Evolutionary conservation across 1,139 yeast genomes (phyloP).

Genomic region (Meyerozyma carpophila): DNA sequence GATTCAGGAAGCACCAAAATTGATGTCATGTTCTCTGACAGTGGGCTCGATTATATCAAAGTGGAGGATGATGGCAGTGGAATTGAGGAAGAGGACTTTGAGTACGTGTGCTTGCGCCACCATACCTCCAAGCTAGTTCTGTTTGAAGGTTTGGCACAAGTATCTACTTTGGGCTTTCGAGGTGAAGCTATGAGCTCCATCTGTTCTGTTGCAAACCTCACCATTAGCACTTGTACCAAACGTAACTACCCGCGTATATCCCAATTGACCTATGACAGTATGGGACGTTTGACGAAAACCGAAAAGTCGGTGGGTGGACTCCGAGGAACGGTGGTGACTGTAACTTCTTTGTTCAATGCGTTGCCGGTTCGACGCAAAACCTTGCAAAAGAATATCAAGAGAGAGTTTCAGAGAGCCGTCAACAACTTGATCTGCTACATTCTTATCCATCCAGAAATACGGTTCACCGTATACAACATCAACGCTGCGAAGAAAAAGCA

Average conservation of each 20-base stretch:
- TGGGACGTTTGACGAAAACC: conserved; percentile 42
- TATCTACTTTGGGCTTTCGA: conserved; percentile 68
- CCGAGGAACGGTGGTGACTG: conserved; percentile 53
- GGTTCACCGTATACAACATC: conserved; percentile 55
- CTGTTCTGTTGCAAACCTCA: conserved; percentile 52
- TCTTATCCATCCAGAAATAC: conserved; percentile 50
- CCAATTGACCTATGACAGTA: conserved; percentile 43
- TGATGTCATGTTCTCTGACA: conserved; percentile 60
- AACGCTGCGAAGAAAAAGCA: conserved; percentile 44
- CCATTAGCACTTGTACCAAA: conserved; percentile 51
- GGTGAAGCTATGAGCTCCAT: conserved; percentile 82
- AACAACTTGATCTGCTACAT: conserved; percentile 63
- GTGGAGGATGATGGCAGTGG: conserved; percentile 80
- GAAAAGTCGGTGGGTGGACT: conserved; percentile 43
- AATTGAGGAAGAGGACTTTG: conserved; percentile 54
- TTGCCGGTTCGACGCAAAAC: conserved; percentile 75
- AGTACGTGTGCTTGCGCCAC: conserved; percentile 59
- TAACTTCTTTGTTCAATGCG: conserved; percentile 51
- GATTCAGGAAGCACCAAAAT: conserved; percentile 71
- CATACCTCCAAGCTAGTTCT: conserved; percentile 70
- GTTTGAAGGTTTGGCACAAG: conserved; percentile 51
- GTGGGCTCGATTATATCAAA: conserved; percentile 73
- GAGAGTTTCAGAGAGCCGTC: conserved; percentile 68
- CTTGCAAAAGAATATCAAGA: conserved; percentile 58
- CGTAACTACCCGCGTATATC: conserved; percentile 52